Evolutionary conservation across 2,329 filamentous ascomycete genomes (phyloP), one percentile per base, ranked within the genome.

Genomic region (Cercospora sp.): DNA sequence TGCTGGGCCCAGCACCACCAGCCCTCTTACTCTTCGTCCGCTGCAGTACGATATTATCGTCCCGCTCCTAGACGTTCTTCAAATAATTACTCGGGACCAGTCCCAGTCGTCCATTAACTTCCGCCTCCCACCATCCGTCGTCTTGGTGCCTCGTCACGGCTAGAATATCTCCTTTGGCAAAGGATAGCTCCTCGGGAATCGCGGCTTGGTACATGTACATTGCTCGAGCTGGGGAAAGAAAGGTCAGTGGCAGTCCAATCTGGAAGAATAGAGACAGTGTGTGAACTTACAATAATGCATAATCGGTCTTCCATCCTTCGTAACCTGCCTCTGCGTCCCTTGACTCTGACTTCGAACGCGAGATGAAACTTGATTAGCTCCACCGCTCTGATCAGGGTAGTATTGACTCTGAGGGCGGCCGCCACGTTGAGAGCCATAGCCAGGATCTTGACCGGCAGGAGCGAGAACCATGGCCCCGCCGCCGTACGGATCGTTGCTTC

Each of bases 91-190:
- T 89, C 2, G 88, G 88, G 62, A 90, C 88, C 72, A 90, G 80
- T 26, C 88, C 88, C 70, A 82, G 83, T 74, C 84, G 85, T 20
- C 90, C 89, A 57, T 94, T 91, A 48, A 97, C 88, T 79, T 97
- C 94, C 12, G 96, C 96, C 82, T 99, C 95, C 95, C 96, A 99
- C 95, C 95, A 99, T 20, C 95, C 95, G 77, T 99, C 95, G 78
- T 99, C 95, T 81, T 99, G 95, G 75, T 96, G 88, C 68, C 94
- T 87, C 58, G 97, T 83, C 13, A 99, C 89, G 2, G 94, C 93
- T 13, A 99, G 84, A 67, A 94, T 89, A 77, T 99, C 96, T 59
- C 94, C 94, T 82, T 99, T 99, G 58, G 86, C 85, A 79, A 99
- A 99, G 13, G 91, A 91, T 20, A 99, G 83, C 80, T 99, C 96